Evolutionary conservation across 768 basidiomycete genomes (phyloP).

Genomic region (Zangia roseola): DNA sequence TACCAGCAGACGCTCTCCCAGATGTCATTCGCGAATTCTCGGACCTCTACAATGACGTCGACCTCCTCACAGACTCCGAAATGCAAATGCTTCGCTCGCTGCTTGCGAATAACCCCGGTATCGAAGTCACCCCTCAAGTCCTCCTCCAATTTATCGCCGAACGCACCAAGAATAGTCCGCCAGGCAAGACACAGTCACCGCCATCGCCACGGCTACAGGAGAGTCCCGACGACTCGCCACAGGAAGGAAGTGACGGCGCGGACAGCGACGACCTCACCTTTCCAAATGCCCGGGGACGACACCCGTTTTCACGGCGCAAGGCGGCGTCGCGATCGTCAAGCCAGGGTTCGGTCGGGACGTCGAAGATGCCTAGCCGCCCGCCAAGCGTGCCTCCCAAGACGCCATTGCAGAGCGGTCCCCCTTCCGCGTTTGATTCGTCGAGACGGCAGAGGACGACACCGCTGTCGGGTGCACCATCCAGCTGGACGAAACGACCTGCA

Average conservation of each 20-base stretch:
- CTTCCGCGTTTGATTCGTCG: slow-evolving; percentile 68
- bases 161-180: slow-evolving; percentile 44
- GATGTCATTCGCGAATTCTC: slow-evolving; percentile 68
- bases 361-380: slow-evolving; percentile 46
- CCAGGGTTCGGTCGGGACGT: slow-evolving; percentile 48
- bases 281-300: slow-evolving; percentile 40
- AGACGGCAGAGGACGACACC: slow-evolving; percentile 72
- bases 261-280: slow-evolving; percentile 35
- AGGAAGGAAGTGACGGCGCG: slow-evolving; percentile 35
- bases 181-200: slow-evolving; percentile 15
- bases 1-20: slow-evolving; percentile 69
- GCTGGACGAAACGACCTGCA: slow-evolving; percentile 68
- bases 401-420: slow-evolving; percentile 36
- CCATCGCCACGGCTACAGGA: slow-evolving; percentile 15
- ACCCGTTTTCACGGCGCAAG: slow-evolving; percentile 20
- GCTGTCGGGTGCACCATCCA: slow-evolving; percentile 64
- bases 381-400: slow-evolving; percentile 59
- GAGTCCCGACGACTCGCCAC: slow-evolving; percentile 35
- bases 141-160: slow-evolving; percentile 64
- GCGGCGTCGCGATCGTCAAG: slow-evolving; percentile 56
- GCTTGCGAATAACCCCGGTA: slow-evolving; percentile 55
- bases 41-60: slow-evolving; percentile 53
- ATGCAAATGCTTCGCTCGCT: slow-evolving; percentile 56
- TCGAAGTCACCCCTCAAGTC: slow-evolving; percentile 67
- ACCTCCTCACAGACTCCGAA: slow-evolving; percentile 67